These are phyloP conservation scores for Acacia acuminata DNA, from an alignment of 306 rosid genomes.

Conservation along the genomic window DNA sequence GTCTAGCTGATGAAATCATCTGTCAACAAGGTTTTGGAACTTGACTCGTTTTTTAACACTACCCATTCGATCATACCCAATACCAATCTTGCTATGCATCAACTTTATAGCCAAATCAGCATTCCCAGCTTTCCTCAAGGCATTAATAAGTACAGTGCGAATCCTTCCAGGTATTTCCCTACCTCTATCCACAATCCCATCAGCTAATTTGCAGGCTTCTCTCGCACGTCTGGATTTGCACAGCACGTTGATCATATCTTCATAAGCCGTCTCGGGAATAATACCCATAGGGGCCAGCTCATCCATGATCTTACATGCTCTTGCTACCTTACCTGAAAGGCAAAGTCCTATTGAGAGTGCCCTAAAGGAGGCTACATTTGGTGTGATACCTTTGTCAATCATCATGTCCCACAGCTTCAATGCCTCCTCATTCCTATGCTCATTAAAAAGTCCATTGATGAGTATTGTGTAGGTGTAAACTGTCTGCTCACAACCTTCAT, in stretches of 20 bases:
- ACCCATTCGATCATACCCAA: constrained; percentile 83
- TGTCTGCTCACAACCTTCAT: constrained; percentile 80
- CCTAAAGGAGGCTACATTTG: constrained; percentile 80
- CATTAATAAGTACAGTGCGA: constrained; percentile 73
- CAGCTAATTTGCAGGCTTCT: constrained; percentile 94
- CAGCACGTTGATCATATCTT: constrained; percentile 75
- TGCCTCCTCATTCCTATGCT: constrained; percentile 78
- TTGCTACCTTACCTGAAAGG: constrained; percentile 81
- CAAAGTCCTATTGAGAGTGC: constrained; percentile 81
- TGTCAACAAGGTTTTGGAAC: constrained; percentile 62
- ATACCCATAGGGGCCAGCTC: constrained; percentile 89
- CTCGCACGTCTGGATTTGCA: constrained; percentile 78
- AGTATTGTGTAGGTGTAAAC: constrained; percentile 81
- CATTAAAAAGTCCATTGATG: constrained; percentile 67
- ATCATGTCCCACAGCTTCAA: constrained; percentile 76
- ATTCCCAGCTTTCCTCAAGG: constrained; percentile 83
- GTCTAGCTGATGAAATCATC: constrained; percentile 13
- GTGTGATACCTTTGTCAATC: constrained; percentile 84
- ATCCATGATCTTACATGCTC: constrained; percentile 89
- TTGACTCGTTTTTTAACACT: constrained; percentile 78
- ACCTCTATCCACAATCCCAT: constrained; percentile 88
- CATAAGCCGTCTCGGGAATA: constrained; percentile 73
- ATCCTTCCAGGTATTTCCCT: constrained; percentile 84
- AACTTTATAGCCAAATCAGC: constrained; percentile 79
- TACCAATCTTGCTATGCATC: constrained; percentile 91